phyloP scores from a whole-genome alignment of 2,329 filamentous ascomycete species.

The Penicillium brevicompactum region DNA sequence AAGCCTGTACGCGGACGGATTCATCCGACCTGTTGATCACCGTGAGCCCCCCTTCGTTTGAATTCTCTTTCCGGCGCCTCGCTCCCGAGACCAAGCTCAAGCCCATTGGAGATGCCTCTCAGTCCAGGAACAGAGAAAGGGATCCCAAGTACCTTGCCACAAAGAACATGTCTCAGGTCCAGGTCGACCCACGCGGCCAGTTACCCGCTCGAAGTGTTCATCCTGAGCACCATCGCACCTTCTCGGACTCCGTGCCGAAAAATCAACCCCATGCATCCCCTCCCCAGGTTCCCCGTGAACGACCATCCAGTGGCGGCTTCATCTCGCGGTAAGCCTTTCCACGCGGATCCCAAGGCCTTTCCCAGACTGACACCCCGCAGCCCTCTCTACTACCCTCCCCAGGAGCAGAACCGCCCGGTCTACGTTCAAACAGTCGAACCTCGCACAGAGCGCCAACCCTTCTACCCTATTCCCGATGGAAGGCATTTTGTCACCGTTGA shows the following conservation, averaged over 20 bases:
- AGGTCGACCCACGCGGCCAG: constrained; percentile 13
- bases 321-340: constrained; percentile 22
- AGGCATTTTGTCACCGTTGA: constrained; percentile 33
- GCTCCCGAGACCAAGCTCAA: constrained; percentile 14
- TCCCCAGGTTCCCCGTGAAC: constrained; percentile 14
- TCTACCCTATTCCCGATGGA: constrained; percentile 22
- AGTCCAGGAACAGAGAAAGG: constrained; percentile 14
- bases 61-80: constrained; percentile 20
- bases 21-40: constrained; percentile 37
- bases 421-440: constrained; percentile 27
- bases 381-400: constrained; percentile 11
- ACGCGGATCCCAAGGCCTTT: neutral
- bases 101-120: constrained; percentile 18
- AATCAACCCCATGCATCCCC: constrained; percentile 8
- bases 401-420: constrained; percentile 25
- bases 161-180: constrained; percentile 18
- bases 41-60: constrained; percentile 24
- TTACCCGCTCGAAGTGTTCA: constrained; percentile 7
- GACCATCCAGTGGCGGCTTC: constrained; percentile 19
- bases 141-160: constrained; percentile 13
- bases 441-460: constrained; percentile 8
- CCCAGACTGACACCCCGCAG: constrained; percentile 14
- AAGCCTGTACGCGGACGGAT: constrained; percentile 39
- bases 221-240: constrained; percentile 16
- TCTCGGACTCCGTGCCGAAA: constrained; percentile 10